Conservation (phyloP, 2,329 filamentous ascomycete genomes). For the Ilyonectria sp. region DNA sequence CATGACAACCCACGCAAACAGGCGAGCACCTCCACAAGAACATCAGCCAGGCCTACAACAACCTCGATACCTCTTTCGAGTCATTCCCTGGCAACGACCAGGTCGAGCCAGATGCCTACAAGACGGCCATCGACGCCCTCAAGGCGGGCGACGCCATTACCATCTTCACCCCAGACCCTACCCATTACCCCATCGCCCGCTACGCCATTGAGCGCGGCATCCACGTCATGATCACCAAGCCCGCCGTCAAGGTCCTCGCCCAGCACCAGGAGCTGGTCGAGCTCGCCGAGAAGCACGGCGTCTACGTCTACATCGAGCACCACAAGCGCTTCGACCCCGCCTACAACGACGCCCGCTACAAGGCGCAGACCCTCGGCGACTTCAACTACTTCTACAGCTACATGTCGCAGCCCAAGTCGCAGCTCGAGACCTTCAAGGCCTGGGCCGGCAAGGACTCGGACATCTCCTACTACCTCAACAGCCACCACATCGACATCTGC, state of each 20-base stretch:
- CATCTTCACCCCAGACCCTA: slow-evolving; percentile 95
- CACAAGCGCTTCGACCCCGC: slow-evolving; percentile 97
- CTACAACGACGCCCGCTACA: slow-evolving; percentile 88
- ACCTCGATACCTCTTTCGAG: slow-evolving; percentile 87
- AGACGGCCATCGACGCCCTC: slow-evolving; percentile 87
- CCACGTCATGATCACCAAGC: slow-evolving; percentile 95
- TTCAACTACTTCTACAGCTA: slow-evolving; percentile 99
- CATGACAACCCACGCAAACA: slow-evolving; percentile 50
- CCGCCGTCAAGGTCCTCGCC: slow-evolving; percentile 86
- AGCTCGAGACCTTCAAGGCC: slow-evolving; percentile 94
- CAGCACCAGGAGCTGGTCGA: slow-evolving; percentile 85
- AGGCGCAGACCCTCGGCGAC: slow-evolving; percentile 84
- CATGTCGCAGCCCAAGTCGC: slow-evolving; percentile 93
- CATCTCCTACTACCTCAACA: slow-evolving; percentile 97
- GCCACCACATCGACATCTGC: slow-evolving; percentile 92
- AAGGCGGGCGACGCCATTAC: slow-evolving; percentile 90
- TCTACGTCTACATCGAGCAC: slow-evolving; percentile 95
- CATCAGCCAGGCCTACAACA: slow-evolving; percentile 90
- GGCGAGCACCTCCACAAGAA: slow-evolving; percentile 89
- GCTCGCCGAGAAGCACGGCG: slow-evolving; percentile 79
- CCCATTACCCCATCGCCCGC: slow-evolving; percentile 91
- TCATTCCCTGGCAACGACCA: slow-evolving; percentile 84
- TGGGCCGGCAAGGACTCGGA: slow-evolving; percentile 95
- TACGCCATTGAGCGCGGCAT: slow-evolving; percentile 91
- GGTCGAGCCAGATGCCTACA: slow-evolving; percentile 87